Conservation (phyloP, 2,329 filamentous ascomycete species). For the Diaporthe batatas region DNA sequence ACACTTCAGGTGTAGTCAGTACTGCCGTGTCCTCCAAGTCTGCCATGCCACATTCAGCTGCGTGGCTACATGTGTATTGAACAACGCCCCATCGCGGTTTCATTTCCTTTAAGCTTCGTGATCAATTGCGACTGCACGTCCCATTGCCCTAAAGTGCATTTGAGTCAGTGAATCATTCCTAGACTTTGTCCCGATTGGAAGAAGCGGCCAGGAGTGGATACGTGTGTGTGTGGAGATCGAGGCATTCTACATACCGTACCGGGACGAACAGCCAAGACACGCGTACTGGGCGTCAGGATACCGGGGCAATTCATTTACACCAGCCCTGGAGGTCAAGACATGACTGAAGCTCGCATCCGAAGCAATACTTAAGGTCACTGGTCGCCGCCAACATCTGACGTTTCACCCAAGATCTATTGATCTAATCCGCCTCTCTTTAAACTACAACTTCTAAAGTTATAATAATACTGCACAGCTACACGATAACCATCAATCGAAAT, state of each 20-base stretch:
- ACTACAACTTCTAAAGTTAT: not conserved
- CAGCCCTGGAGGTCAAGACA: not conserved
- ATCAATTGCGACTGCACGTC: not conserved
- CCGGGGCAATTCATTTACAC: not conserved
- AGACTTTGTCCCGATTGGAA: slow-evolving; percentile 5
- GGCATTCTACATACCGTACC: not conserved
- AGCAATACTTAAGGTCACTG: slow-evolving; percentile 8
- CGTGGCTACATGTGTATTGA: not conserved
- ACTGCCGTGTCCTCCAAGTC: no score
- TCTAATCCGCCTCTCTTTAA: not conserved
- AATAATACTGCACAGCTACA: not conserved
- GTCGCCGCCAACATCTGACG: not conserved
- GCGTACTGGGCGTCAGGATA: not conserved
- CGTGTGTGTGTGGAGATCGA: not conserved
- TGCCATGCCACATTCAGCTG: not conserved
- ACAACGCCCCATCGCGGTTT: not conserved
- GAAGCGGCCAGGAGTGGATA: not conserved
- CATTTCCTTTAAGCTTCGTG: not conserved
- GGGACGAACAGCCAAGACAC: not conserved
- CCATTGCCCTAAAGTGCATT: not conserved
- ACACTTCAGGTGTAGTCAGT: no score
- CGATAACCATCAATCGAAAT: not conserved
- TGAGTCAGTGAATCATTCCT: not conserved
- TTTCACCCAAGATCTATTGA: not conserved
- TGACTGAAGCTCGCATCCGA: not conserved